These are phyloP conservation scores for Grifola frondosa DNA, from an alignment of 1,284 basidiomycete species.

Conservation along the genomic window DNA sequence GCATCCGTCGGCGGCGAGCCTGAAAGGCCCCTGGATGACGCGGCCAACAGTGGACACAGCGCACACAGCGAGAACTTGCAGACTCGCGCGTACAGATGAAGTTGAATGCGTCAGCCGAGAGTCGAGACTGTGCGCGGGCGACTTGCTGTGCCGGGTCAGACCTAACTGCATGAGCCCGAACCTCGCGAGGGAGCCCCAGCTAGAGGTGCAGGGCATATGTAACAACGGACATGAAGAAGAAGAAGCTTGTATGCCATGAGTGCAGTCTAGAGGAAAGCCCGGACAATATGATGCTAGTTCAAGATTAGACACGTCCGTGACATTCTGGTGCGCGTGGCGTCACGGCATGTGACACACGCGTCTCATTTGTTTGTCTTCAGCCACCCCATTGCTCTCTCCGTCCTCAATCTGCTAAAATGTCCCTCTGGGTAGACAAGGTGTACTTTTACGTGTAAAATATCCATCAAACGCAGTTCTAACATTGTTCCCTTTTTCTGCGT, in stretches of 20 bases:
- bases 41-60: too few species aligned
- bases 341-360: slow-evolving; percentile 12
- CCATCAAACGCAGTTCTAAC: slow-evolving; percentile 10
- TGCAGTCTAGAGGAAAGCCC: too few species aligned
- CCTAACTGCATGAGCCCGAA: too few species aligned
- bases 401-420: slow-evolving; percentile 49
- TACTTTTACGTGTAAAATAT: slow-evolving; percentile 2
- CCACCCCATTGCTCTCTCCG: background rate
- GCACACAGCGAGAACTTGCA: too few species aligned
- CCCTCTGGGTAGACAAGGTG: slow-evolving; percentile 89
- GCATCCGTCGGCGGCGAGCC: too few species aligned
- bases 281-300: too few species aligned
- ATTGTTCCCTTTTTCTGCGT: background rate
- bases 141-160: too few species aligned
- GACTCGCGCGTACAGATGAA: too few species aligned
- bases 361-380: background rate
- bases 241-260: slow-evolving; percentile 5
- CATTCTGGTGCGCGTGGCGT: slow-evolving; percentile 12
- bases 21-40: too few species aligned
- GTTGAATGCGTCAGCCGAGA: too few species aligned
- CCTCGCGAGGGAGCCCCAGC: too few species aligned
- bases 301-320: slow-evolving; percentile 2
- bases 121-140: too few species aligned
- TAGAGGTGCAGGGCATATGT: background rate
- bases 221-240: slow-evolving; percentile 12